Evolutionary conservation across 2,329 filamentous ascomycete species (phyloP).

Genomic region (Fusarium aywerte): DNA sequence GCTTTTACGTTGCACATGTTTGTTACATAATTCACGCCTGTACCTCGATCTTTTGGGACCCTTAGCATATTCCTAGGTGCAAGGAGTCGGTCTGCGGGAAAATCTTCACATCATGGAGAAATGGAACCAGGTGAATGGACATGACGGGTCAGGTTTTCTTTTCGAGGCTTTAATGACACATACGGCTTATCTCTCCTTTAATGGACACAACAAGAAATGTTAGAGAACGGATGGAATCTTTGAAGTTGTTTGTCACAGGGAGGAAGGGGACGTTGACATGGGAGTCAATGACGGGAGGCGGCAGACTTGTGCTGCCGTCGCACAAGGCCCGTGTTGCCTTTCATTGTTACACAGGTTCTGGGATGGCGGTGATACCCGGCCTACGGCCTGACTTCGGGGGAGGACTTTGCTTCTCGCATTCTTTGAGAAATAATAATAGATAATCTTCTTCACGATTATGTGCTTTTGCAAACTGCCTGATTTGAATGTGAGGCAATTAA

Average conservation of each 20-base stretch:
- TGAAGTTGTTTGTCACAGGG: conserved; percentile 30
- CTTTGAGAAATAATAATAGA: conserved; percentile 48
- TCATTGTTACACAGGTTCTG: conserved; percentile 33
- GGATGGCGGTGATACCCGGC: conserved; percentile 43
- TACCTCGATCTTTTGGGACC: conserved; percentile 46
- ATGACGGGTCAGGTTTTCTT: conserved; percentile 45
- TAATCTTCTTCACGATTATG: conserved; percentile 39
- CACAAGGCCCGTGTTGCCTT: conserved; percentile 11
- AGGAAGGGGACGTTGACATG: conserved; percentile 22
- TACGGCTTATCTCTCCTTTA: conserved; percentile 52
- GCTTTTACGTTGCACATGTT: conserved; percentile 53
- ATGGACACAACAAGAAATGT: conserved; percentile 49
- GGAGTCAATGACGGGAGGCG: conserved; percentile 22
- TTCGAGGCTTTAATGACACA: conserved; percentile 50
- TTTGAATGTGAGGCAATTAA: neutral
- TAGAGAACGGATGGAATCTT: conserved; percentile 41
- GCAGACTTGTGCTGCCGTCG: conserved; percentile 20
- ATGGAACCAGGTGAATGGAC: conserved; percentile 46
- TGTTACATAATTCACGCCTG: conserved; percentile 57
- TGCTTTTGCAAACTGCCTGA: neutral
- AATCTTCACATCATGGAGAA: conserved; percentile 46
- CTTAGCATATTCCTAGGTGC: conserved; percentile 43
- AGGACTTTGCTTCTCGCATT: conserved; percentile 48
- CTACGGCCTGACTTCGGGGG: conserved; percentile 38
- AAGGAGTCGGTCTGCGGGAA: conserved; percentile 34